phyloP scores from a whole-genome alignment of 2,329 filamentous ascomycete species.

The Endocalyx cinctus region DNA sequence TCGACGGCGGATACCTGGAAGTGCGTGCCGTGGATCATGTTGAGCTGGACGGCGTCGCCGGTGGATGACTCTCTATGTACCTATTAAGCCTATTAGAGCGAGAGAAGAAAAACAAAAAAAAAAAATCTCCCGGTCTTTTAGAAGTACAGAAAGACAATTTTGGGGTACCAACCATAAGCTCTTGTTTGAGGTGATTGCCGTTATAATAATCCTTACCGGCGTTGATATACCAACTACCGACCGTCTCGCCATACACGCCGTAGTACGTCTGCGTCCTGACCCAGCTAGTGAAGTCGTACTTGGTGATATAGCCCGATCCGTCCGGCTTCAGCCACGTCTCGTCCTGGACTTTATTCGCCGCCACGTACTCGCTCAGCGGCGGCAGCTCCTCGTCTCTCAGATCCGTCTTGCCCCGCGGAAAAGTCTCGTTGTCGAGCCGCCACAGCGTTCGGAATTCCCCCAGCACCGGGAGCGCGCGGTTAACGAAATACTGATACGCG shows the following conservation, averaged over 20 bases:
- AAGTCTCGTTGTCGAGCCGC: slow-evolving; percentile 44
- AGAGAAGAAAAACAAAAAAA: too few relatives aligned
- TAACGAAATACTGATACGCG: slow-evolving; percentile 54
- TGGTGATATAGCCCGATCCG: slow-evolving; percentile 43
- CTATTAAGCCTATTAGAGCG: too few relatives aligned
- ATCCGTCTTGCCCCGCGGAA: slow-evolving; percentile 40
- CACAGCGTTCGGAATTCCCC: slow-evolving; percentile 48
- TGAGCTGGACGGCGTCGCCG: slow-evolving; percentile 47
- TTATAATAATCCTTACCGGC: slow-evolving; percentile 49
- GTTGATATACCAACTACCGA: slow-evolving; percentile 48
- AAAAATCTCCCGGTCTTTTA: too few relatives aligned
- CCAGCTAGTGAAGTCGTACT: slow-evolving; percentile 38
- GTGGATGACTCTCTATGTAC: slow-evolving; percentile 45
- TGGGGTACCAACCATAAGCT: slow-evolving; percentile 45
- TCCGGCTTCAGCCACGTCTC: slow-evolving; percentile 47
- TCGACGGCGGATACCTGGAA: slow-evolving; percentile 34
- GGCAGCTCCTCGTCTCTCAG: slow-evolving; percentile 42
- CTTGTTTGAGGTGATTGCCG: slow-evolving; percentile 48
- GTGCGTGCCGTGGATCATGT: slow-evolving; percentile 51
- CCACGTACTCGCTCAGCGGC: slow-evolving; percentile 35
- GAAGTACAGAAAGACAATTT: too few relatives aligned
- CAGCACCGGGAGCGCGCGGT: slow-evolving; percentile 40
- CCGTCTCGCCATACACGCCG: slow-evolving; percentile 44
- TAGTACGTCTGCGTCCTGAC: slow-evolving; percentile 38
- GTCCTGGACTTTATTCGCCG: slow-evolving; percentile 46